Conservation (phyloP, 2,329 filamentous ascomycete genomes). For the Botrytis pseudocinerea region DNA sequence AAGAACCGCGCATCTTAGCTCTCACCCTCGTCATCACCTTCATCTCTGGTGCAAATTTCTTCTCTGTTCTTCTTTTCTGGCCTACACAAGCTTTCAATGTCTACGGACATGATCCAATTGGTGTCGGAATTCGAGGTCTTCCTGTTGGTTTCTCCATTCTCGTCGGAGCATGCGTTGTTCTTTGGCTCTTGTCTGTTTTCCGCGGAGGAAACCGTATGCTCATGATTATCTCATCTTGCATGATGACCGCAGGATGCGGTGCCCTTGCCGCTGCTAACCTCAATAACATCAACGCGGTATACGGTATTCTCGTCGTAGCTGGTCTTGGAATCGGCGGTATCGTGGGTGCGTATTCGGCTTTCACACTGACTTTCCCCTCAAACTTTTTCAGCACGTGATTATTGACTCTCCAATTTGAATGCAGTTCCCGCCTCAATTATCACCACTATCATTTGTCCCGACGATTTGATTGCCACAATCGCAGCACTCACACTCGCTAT, state of each 20-base stretch:
- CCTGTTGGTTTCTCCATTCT: constrained; percentile 65
- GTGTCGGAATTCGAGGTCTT: constrained; percentile 62
- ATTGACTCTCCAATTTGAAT: constrained; percentile 43
- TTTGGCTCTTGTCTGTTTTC: constrained; percentile 59
- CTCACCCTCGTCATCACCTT: constrained; percentile 59
- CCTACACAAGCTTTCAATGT: constrained; percentile 62
- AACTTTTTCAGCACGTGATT: neutral
- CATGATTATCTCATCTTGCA: constrained; percentile 57
- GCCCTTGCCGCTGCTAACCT: constrained; percentile 52
- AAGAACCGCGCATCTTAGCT: constrained; percentile 51
- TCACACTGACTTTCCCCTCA: neutral
- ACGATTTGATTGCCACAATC: constrained; percentile 69
- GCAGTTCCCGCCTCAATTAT: constrained; percentile 68
- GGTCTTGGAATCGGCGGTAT: constrained; percentile 65
- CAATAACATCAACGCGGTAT: constrained; percentile 57
- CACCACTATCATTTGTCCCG: constrained; percentile 67
- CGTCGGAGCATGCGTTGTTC: constrained; percentile 57
- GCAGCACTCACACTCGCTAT: constrained; percentile 69
- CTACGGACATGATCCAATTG: constrained; percentile 64
- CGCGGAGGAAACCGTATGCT: constrained; percentile 59
- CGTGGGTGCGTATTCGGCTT: constrained; percentile 53
- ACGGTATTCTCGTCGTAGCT: constrained; percentile 58
- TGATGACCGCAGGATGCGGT: constrained; percentile 65
- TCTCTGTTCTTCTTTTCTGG: constrained; percentile 55
- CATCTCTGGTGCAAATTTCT: constrained; percentile 57